Evolutionary conservation across 352 stramenopile genomes (phyloP), one percentile per base, ranked within the genome.

Genomic region (Salisapilia sapeloensis): DNA sequence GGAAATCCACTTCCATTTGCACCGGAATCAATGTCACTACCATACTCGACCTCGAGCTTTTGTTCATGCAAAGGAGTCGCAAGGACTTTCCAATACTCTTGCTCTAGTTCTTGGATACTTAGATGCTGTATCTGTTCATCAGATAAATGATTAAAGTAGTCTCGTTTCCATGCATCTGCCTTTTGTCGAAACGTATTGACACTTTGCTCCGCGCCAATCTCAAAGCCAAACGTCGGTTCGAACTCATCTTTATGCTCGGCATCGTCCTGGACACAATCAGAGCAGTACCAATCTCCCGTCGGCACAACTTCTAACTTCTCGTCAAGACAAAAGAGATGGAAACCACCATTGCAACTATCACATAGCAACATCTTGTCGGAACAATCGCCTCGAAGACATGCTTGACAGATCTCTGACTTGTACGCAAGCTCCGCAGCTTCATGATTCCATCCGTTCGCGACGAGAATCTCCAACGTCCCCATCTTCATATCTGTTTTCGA

Each of bases 11-110:
- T 93, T 13, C 85, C 85, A 18, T 80, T 60, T 0, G 63, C 41
- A 2, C 70, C 65, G 15, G 65, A 94, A 44, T 96, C 85, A 6
- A 96, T 63, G 28, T 96, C 85, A 27, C 82, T 96, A 5, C 85
- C 85, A 26, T 96, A 96, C 24, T 92, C 75, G 9, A 95, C 82
- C 33, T 92, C 72, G 1, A 93, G 53, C 4, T 81, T 62, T 21
- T 80, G 63, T 12, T 83, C 71, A 15, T 83, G 65, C 9, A 70
- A 41, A 0, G 71, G 69, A n/a, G 67, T 79, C 14, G 74, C 67
- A 10, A 95, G 29, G 14, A 94, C 47, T 6, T 70, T 50, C 82
- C 84, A 96, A 45, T 95, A 96, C 42, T 94, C 81, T 1, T 35
- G 35, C 40, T 95, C 83, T 13, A 96, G 43, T 10, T 89, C 67